Evolutionary conservation across 2,329 filamentous ascomycete genomes (phyloP).

Genomic region (Aspergillus vadensis): DNA sequence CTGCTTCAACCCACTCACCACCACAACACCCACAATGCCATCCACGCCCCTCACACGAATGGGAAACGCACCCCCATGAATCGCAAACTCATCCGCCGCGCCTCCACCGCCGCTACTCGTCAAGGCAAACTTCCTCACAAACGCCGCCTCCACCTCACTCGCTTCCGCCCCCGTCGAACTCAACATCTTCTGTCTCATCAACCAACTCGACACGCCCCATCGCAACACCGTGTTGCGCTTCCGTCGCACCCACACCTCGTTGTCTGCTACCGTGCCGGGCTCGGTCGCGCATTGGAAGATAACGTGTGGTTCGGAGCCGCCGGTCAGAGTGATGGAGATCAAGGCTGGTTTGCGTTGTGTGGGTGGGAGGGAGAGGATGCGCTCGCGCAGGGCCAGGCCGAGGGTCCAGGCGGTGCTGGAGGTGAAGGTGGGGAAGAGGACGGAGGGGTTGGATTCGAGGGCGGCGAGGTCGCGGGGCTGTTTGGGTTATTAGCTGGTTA

Average conservation of each 20-base stretch:
- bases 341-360: slow-evolving; percentile 41
- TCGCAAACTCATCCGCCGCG: slow-evolving; percentile 64
- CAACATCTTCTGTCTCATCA: slow-evolving; percentile 66
- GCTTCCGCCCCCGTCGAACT: slow-evolving; percentile 14
- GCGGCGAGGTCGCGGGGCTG: slow-evolving; percentile 32
- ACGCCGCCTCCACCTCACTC: slow-evolving; percentile 62
- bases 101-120: slow-evolving; percentile 50
- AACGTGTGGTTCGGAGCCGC: slow-evolving; percentile 50
- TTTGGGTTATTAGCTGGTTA: background rate
- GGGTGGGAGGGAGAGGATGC: slow-evolving; percentile 38
- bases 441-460: slow-evolving; percentile 32
- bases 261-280: slow-evolving; percentile 69
- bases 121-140: slow-evolving; percentile 67
- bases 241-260: slow-evolving; percentile 68
- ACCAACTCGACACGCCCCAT: slow-evolving; percentile 71
- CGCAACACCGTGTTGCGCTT: slow-evolving; percentile 73
- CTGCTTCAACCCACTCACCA: slow-evolving; percentile 75
- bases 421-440: slow-evolving; percentile 43
- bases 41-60: slow-evolving; percentile 72
- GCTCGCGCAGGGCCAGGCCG: slow-evolving; percentile 40
- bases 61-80: slow-evolving; percentile 76
- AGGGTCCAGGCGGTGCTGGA: slow-evolving; percentile 42
- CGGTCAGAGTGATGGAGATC: slow-evolving; percentile 43
- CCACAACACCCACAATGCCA: slow-evolving; percentile 72
- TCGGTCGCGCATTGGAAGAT: slow-evolving; percentile 72